Conservation (phyloP, 805 yeast species). For the Vanderwaltozyma tropicalis region DNA sequence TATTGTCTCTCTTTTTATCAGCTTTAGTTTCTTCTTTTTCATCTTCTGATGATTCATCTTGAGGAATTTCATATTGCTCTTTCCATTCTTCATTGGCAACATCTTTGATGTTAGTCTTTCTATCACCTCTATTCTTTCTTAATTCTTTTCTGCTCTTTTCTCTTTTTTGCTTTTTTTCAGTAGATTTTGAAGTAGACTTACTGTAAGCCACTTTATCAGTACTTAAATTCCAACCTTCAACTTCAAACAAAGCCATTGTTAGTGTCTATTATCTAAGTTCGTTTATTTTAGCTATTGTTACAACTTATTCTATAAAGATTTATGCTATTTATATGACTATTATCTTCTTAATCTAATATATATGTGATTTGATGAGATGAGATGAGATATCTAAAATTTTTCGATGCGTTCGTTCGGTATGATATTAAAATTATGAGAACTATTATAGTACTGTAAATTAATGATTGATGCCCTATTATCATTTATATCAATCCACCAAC, state of each 20-base stretch:
- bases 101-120: slow-evolving; percentile 2
- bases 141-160: slow-evolving; percentile 13
- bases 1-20: no score
- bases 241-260: slow-evolving; percentile 61
- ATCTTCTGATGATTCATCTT: no score
- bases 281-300: background rate
- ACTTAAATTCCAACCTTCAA: slow-evolving; percentile 73
- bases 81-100: slow-evolving; percentile 2
- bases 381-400: background rate
- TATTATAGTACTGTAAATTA: slow-evolving; percentile 10
- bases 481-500: slow-evolving; percentile 18
- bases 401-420: slow-evolving; percentile 9
- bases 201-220: slow-evolving; percentile 41
- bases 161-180: slow-evolving; percentile 17
- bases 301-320: no score
- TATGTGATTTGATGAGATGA: background rate
- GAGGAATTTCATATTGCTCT: no score
- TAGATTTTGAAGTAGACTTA: slow-evolving; percentile 24
- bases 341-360: background rate
- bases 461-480: slow-evolving; percentile 6
- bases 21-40: slow-evolving; percentile 6
- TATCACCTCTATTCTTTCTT: slow-evolving; percentile 6
- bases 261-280: background rate
- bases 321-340: no score
- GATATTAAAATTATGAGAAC: no score